Conservation (phyloP, 2,329 filamentous ascomycete genomes). For the Cladophialophora psammophila region DNA sequence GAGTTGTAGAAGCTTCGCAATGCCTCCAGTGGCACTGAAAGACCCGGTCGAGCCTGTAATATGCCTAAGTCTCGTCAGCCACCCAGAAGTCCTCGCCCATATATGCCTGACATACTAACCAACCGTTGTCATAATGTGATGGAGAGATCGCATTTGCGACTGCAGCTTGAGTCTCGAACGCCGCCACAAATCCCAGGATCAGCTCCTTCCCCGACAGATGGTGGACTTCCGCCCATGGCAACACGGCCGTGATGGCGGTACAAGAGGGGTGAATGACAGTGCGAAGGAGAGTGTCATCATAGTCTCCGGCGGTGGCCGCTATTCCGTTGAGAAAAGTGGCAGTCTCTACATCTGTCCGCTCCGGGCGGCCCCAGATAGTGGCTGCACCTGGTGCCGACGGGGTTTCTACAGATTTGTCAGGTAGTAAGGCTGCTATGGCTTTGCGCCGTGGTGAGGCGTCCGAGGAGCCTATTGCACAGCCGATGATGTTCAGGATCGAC, state of each 20-base stretch:
- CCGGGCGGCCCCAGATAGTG: conserved; percentile 14
- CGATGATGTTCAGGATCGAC: conserved; percentile 23
- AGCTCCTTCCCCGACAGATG: conserved; percentile 55
- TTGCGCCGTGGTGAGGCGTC: conserved; percentile 10
- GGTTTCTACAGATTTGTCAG: neutral
- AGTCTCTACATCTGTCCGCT: conserved; percentile 39
- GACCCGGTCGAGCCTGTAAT: conserved; percentile 61
- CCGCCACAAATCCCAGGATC: conserved; percentile 60
- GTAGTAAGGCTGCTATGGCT: conserved; percentile 4
- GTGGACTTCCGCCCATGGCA: conserved; percentile 55
- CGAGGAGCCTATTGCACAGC: conserved; percentile 24
- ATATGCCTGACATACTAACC: conserved; percentile 42
- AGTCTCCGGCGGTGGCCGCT: conserved; percentile 62
- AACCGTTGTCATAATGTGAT: conserved; percentile 62
- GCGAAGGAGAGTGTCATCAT: conserved; percentile 64
- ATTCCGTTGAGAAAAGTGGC: conserved; percentile 63
- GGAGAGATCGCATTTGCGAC: conserved; percentile 61
- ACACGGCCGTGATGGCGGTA: conserved; percentile 58
- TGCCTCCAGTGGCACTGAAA: conserved; percentile 61
- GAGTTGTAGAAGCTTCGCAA: conserved; percentile 57
- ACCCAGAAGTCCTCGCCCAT: neutral
- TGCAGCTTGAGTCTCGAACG: conserved; percentile 62
- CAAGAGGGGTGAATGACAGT: conserved; percentile 64
- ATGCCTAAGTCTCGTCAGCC: conserved; percentile 44
- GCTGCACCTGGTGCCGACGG: neutral